A percentile compares a stretch with the other conserved stretches of the same genome.
Evolutionary conservation across 1,284 basidiomycete genomes (phyloP).

Genomic region (Heimioporus punctisporus): DNA sequence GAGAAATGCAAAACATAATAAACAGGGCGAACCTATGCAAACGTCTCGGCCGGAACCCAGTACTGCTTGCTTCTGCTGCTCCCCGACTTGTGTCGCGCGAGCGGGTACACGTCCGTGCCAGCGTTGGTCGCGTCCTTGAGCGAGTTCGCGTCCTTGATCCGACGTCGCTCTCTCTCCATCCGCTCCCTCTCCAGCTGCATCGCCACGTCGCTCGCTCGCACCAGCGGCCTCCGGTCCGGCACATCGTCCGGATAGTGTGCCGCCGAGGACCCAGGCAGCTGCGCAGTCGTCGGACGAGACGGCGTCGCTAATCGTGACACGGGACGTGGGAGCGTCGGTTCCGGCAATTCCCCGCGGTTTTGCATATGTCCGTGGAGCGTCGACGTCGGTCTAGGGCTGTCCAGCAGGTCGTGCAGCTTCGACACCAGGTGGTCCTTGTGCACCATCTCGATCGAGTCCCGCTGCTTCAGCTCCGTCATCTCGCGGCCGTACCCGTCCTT

Average conservation of each 20-base stretch:
- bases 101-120: conserved; percentile 12
- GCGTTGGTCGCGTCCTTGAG: conserved; percentile 34
- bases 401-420: conserved; percentile 30
- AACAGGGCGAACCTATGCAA: too few species aligned
- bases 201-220: conserved; percentile 35
- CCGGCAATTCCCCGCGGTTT: conserved; percentile 19
- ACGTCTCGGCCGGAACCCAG: conserved; percentile 13
- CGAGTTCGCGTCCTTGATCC: conserved; percentile 21
- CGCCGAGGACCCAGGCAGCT: too few species aligned
- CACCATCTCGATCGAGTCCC: conserved; percentile 23
- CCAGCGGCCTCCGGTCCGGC: conserved; percentile 26
- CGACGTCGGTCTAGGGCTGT: conserved; percentile 28
- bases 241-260: conserved; percentile 19
- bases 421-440: conserved; percentile 33
- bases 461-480: conserved; percentile 22
- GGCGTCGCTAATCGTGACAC: conserved; percentile 21
- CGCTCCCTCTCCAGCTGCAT: conserved; percentile 36
- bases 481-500: conserved; percentile 19
- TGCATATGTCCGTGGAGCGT: conserved; percentile 24
- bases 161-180: conserved; percentile 30
- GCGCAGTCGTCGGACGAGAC: conserved; percentile 17
- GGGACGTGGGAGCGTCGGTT: conserved; percentile 22
- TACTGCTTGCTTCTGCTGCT: conserved; percentile 16
- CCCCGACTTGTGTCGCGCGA: conserved; percentile 17
- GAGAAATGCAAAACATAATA: too few species aligned